Evolutionary conservation across 805 yeast genomes (phyloP).

Genomic region (Saccharomycopsis sp.): DNA sequence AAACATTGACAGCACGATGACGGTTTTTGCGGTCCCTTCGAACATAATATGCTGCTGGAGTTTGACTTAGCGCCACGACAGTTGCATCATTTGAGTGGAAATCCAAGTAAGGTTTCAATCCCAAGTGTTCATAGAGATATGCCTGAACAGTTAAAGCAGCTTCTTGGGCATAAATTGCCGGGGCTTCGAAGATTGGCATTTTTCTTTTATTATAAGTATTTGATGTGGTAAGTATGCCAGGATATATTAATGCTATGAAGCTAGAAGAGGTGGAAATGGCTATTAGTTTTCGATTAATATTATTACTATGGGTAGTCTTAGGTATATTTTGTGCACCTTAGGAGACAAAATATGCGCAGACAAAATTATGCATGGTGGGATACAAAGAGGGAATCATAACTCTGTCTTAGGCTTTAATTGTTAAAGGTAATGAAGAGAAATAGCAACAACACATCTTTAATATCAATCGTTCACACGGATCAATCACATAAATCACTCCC

Average conservation of each 20-base stretch:
- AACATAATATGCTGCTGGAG: slow-evolving; percentile 38
- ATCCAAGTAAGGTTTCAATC: slow-evolving; percentile 34
- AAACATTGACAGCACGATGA: slow-evolving; percentile 43
- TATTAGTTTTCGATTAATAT: no score
- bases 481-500: no score
- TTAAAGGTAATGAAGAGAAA: neutral
- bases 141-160: slow-evolving; percentile 35
- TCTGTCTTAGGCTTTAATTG: neutral
- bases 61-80: slow-evolving; percentile 34
- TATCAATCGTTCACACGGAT: no score
- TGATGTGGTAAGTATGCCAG: no score
- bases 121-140: slow-evolving; percentile 38
- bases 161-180: slow-evolving; percentile 40
- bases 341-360: neutral
- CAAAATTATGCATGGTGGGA: neutral
- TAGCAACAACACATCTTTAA: no score
- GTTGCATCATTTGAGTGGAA: slow-evolving; percentile 34
- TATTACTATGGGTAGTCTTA: no score
- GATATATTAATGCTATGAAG: no score
- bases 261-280: no score
- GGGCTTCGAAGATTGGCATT: slow-evolving; percentile 42
- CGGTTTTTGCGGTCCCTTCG: slow-evolving; percentile 45
- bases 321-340: neutral
- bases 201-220: neutral
- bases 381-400: neutral